Percentiles rank a stretch among this genome's conserved stretches.
phyloP scores from a whole-genome alignment of 305 asterid species.

The Salvia sclarea region DNA sequence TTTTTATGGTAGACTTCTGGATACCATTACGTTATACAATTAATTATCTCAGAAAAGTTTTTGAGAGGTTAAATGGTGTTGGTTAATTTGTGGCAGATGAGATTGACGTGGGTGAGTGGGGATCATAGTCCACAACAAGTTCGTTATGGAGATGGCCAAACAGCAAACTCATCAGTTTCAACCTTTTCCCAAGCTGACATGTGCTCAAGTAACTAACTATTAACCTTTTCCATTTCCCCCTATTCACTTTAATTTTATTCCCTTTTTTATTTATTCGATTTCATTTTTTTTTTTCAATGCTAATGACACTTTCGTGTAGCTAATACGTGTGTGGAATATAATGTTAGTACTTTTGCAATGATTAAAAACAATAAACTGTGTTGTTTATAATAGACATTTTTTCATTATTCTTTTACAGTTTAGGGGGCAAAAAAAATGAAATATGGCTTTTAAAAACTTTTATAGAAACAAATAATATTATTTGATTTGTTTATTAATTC shows the following conservation, averaged over 20 bases:
- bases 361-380: too few species aligned
- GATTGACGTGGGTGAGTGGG: constrained; percentile 89
- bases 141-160: constrained; percentile 50
- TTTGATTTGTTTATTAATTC: not conserved
- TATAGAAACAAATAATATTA: too few species aligned
- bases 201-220: constrained; percentile 55
- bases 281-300: not conserved
- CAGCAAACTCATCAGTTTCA: constrained; percentile 46
- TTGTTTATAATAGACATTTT: not conserved
- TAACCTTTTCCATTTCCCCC: not conserved
- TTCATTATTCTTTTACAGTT: too few species aligned
- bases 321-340: too few species aligned
- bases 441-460: too few species aligned
- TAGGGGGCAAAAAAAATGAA: not conserved
- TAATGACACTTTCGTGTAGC: too few species aligned
- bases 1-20: too few species aligned
- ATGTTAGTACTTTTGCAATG: too few species aligned
- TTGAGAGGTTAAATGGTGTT: too few species aligned
- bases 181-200: constrained; percentile 68
- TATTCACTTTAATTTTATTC: too few species aligned
- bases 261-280: not conserved
- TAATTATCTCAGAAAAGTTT: too few species aligned
- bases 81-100: constrained; percentile 51
- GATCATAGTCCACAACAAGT: constrained; percentile 64
- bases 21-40: too few species aligned